phyloP scores from a whole-genome alignment of 495 filamentous ascomycete genomes.

The Penicillium macrosclerotiorum region DNA sequence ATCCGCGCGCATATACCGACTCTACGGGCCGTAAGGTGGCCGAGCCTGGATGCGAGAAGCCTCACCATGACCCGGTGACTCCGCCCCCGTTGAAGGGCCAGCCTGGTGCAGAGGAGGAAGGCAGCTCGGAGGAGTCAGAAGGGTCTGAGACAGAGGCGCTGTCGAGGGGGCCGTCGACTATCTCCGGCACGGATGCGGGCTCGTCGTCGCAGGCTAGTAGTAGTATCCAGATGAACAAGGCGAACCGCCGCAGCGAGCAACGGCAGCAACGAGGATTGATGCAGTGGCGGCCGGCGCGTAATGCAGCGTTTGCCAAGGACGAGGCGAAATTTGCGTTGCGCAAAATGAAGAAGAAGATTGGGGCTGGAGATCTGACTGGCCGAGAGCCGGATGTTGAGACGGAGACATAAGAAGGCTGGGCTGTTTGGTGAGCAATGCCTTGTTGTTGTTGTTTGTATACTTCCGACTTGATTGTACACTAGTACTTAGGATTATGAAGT shows the following conservation, averaged over 20 bases:
- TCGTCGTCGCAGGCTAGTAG: slow-evolving; percentile 17
- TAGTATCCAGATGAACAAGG: slow-evolving; percentile 27
- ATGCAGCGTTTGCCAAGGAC: slow-evolving; percentile 50
- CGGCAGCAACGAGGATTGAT: slow-evolving; percentile 51
- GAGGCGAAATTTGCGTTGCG: slow-evolving; percentile 49
- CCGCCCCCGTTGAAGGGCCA: slow-evolving; percentile 45
- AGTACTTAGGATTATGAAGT: too few species aligned
- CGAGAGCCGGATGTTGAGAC: slow-evolving; percentile 54
- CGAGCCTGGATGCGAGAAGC: slow-evolving; percentile 53
- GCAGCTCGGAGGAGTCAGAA: slow-evolving; percentile 13
- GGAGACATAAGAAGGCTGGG: slow-evolving; percentile 35
- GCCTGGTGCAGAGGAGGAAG: too few species aligned
- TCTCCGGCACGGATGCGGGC: slow-evolving; percentile 4
- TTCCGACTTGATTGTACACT: background rate
- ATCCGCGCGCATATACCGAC: slow-evolving; percentile 56
- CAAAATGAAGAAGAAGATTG: slow-evolving; percentile 47
- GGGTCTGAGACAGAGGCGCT: slow-evolving; percentile 6
- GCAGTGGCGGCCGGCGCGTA: slow-evolving; percentile 57
- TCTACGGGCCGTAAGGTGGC: slow-evolving; percentile 47
- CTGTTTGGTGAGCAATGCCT: background rate
- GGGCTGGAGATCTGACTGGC: slow-evolving; percentile 44
- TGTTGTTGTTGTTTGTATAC: background rate
- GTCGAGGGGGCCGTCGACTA: slow-evolving; percentile 19
- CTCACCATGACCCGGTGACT: slow-evolving; percentile 57
- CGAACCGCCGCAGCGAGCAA: slow-evolving; percentile 48